Percentiles rank a stretch among this genome's conserved stretches.
These are phyloP conservation scores for Cladosporium sp. DNA, from an alignment of 2,329 filamentous ascomycete species.

Conservation along the genomic window DNA sequence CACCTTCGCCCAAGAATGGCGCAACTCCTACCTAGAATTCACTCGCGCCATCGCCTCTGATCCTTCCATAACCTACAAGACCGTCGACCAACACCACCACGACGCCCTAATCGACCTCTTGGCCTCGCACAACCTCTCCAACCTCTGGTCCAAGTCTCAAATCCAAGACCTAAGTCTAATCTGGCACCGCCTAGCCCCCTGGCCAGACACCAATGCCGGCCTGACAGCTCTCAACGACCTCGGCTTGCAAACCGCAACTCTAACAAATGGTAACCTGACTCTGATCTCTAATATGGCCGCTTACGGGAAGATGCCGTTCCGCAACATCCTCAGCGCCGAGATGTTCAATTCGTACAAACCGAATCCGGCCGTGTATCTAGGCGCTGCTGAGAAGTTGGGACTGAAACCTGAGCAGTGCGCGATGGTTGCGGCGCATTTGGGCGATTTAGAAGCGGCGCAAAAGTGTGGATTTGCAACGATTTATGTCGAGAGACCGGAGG, in stretches of 20 bases:
- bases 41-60: slow-evolving; percentile 50
- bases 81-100: slow-evolving; percentile 68
- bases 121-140: slow-evolving; percentile 40
- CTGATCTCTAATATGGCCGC: slow-evolving; percentile 63
- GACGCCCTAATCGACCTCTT: slow-evolving; percentile 60
- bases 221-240: slow-evolving; percentile 42
- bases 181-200: slow-evolving; percentile 71
- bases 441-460: slow-evolving; percentile 64
- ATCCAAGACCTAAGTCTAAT: slow-evolving; percentile 48
- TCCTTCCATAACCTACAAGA: slow-evolving; percentile 52
- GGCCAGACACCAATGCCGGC: slow-evolving; percentile 60
- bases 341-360: slow-evolving; percentile 75
- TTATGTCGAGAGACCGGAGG: slow-evolving; percentile 65
- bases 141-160: slow-evolving; percentile 51
- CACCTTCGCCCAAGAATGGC: slow-evolving; percentile 67
- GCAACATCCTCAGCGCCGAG: slow-evolving; percentile 61
- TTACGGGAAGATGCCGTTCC: slow-evolving; percentile 59
- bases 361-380: slow-evolving; percentile 61
- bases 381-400: slow-evolving; percentile 58
- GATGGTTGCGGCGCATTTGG: slow-evolving; percentile 73
- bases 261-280: slow-evolving; percentile 69
- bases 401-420: slow-evolving; percentile 59
- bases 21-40: slow-evolving; percentile 49
- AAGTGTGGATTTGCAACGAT: slow-evolving; percentile 63
- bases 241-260: slow-evolving; percentile 57